These are phyloP conservation scores for Coniella lustricola DNA, from an alignment of 2,329 filamentous ascomycete species.

Conservation along the genomic window DNA sequence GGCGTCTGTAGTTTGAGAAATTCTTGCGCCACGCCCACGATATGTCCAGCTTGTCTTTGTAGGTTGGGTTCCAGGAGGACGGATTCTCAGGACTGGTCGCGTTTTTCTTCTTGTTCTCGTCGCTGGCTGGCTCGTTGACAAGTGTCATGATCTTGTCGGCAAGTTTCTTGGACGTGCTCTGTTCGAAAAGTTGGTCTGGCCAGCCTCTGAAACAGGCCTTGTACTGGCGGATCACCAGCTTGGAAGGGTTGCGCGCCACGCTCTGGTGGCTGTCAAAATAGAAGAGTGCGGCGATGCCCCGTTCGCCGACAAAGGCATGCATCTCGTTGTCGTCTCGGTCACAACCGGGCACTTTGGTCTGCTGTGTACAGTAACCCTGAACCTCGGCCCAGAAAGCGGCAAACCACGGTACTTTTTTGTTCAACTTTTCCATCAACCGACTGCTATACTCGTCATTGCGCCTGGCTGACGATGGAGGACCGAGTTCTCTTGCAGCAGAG, in stretches of 20 bases:
- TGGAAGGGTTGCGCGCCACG: not conserved
- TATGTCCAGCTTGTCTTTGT: too few relatives aligned
- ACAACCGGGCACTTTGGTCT: not conserved
- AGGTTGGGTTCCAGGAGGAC: too few relatives aligned
- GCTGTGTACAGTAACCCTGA: not conserved
- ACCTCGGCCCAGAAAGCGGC: slow-evolving; percentile 2
- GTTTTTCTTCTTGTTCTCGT: too few relatives aligned
- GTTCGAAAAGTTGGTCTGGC: not conserved
- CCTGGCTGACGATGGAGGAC: too few relatives aligned
- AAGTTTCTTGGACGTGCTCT: not conserved
- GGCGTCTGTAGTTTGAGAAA: too few relatives aligned
- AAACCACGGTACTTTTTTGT: not conserved
- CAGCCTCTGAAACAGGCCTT: slow-evolving; percentile 1
- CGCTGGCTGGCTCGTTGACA: too few relatives aligned
- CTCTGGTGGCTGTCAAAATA: not conserved
- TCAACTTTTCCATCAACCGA: not conserved
- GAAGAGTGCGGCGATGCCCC: not conserved
- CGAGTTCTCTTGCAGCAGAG: too few relatives aligned
- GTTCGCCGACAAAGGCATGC: not conserved
- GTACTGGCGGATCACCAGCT: too few relatives aligned
- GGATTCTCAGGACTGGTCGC: too few relatives aligned
- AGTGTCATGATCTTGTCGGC: not conserved
- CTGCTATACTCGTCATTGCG: too few relatives aligned
- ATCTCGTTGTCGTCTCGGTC: not conserved
- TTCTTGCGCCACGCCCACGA: too few relatives aligned